Conservation (phyloP, 306 rosid genomes). For the Acacia confusa region DNA sequence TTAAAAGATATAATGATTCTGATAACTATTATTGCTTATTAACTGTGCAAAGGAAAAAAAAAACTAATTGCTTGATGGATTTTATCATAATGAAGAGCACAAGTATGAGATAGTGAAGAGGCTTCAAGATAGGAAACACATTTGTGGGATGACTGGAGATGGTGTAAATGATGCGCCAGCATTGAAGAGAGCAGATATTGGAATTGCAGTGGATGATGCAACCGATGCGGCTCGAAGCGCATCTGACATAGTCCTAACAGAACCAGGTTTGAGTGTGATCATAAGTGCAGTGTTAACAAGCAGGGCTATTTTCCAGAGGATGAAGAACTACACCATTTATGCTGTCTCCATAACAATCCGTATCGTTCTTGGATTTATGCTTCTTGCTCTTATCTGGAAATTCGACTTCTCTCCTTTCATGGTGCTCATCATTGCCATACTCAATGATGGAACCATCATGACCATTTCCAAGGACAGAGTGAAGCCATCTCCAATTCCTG, state of each 20-base stretch:
- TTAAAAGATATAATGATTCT: not conserved
- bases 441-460: constrained; percentile 92
- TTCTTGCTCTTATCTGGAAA: constrained; percentile 76
- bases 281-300: constrained; percentile 78
- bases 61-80: not conserved
- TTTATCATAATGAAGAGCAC: constrained; percentile 49
- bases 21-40: not conserved
- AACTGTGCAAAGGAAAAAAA: too few relatives aligned
- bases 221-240: not conserved
- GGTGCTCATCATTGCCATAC: constrained; percentile 77
- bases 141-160: constrained; percentile 84
- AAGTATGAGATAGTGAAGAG: constrained; percentile 78
- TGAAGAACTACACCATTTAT: constrained; percentile 85
- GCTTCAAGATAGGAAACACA: constrained; percentile 70
- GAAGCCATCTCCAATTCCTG: constrained; percentile 77
- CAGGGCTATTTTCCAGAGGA: constrained; percentile 77
- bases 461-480: constrained; percentile 80
- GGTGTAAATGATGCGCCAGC: constrained; percentile 90
- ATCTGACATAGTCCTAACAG: too few relatives aligned
- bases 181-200: constrained; percentile 69
- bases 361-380: constrained; percentile 68
- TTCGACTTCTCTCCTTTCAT: constrained; percentile 82
- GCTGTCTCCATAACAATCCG: constrained; percentile 83
- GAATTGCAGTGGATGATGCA: constrained; percentile 87
- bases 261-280: not conserved